A percentile compares a stretch with the other conserved stretches of the same genome.
Conservation (phyloP, 78 protist genomes). For the Speleostelium caveatum region DNA sequence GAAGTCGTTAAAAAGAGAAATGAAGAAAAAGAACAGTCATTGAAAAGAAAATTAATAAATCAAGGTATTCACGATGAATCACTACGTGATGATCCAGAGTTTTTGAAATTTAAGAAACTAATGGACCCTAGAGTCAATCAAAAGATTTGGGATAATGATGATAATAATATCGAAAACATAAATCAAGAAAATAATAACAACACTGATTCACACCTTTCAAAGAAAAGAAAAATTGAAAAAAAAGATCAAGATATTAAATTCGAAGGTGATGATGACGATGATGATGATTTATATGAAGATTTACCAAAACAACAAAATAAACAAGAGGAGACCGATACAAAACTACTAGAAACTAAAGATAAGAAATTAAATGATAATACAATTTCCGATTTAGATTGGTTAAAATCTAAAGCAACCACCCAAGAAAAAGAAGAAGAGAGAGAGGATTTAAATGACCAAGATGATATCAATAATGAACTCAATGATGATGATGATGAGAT, state of each 20-base stretch:
- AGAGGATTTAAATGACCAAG: background rate
- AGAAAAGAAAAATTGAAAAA: constrained; percentile 8
- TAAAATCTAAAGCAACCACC: constrained; percentile 27
- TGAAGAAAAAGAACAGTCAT: background rate
- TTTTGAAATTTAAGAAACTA: constrained; percentile 15
- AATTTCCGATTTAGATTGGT: constrained; percentile 70
- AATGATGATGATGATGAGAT: constrained; percentile 14
- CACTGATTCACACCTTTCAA: background rate
- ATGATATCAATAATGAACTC: background rate
- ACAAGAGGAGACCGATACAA: background rate
- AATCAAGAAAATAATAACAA: background rate
- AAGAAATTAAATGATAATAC: constrained; percentile 23
- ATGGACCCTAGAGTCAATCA: background rate
- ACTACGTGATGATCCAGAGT: constrained; percentile 43
- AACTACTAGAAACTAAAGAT: background rate
- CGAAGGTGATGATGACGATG: constrained; percentile 22
- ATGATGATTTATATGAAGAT: constrained; percentile 30
- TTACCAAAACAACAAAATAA: background rate
- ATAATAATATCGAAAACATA: background rate
- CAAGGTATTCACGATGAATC: background rate
- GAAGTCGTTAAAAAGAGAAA: constrained; percentile 22
- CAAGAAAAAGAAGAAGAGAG: background rate
- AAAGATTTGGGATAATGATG: constrained; percentile 39
- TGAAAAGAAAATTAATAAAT: background rate
- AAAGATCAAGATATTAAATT: constrained; percentile 5